These are phyloP conservation scores for Boletus fagicola DNA, from an alignment of 768 basidiomycete genomes.

Conservation along the genomic window DNA sequence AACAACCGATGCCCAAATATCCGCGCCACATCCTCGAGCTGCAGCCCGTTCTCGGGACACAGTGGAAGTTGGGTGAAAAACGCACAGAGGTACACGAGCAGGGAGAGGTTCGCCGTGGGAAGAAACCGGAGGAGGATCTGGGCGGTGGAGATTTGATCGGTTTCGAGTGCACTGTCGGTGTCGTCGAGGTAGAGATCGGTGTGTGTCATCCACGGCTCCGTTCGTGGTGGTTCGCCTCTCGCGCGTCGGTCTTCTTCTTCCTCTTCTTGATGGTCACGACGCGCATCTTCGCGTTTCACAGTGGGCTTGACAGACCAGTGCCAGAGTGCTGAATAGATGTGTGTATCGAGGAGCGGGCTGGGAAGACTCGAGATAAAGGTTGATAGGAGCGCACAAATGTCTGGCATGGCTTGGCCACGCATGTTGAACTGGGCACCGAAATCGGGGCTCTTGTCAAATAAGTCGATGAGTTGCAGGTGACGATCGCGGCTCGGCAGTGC, in stretches of 20 bases:
- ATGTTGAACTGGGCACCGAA: slow-evolving; percentile 27
- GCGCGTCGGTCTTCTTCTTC: slow-evolving; percentile 34
- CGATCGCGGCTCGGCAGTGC: slow-evolving; percentile 41
- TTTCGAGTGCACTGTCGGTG: slow-evolving; percentile 28
- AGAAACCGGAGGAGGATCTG: slow-evolving; percentile 52
- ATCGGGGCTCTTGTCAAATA: slow-evolving; percentile 36
- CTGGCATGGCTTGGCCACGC: slow-evolving; percentile 39
- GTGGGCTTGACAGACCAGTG: slow-evolving; percentile 45
- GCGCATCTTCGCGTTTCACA: slow-evolving; percentile 33
- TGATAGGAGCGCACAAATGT: slow-evolving; percentile 46
- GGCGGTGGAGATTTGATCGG: slow-evolving; percentile 38
- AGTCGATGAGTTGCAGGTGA: slow-evolving; percentile 37
- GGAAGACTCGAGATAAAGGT: slow-evolving; percentile 49
- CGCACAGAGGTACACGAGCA: slow-evolving; percentile 44
- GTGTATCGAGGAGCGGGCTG: slow-evolving; percentile 42
- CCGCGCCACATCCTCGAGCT: slow-evolving; percentile 43
- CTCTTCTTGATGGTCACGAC: slow-evolving; percentile 28
- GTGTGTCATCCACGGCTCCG: slow-evolving; percentile 6
- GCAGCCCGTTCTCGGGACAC: slow-evolving; percentile 49
- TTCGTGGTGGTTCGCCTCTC: slow-evolving; percentile 27
- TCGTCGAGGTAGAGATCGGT: slow-evolving; percentile 19
- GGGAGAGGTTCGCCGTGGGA: slow-evolving; percentile 38
- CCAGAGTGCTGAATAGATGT: slow-evolving; percentile 43
- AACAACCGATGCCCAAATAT: slow-evolving; percentile 46
- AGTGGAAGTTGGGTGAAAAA: slow-evolving; percentile 54